Evolutionary conservation across 2,329 filamentous ascomycete genomes (phyloP).

Genomic region (Fusarium graminum): DNA sequence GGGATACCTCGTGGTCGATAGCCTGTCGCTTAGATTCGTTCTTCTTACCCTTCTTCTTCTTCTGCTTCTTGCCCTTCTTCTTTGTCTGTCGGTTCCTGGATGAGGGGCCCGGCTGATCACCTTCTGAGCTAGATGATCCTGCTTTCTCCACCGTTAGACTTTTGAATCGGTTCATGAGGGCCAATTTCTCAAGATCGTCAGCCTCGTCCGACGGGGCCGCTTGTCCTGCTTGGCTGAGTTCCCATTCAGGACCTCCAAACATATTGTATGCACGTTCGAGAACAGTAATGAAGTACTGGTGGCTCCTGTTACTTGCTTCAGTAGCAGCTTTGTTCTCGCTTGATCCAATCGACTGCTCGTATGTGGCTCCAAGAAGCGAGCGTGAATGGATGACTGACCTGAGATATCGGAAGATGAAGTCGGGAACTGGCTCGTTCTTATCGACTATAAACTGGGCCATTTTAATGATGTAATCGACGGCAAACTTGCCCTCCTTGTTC

Average conservation of each 20-base stretch:
- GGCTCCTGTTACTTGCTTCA: conserved; percentile 55
- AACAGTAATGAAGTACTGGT: conserved; percentile 60
- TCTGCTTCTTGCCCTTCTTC: conserved; percentile 27
- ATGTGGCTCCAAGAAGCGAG: conserved; percentile 47
- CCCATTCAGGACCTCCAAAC: conserved; percentile 52
- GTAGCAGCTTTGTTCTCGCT: conserved; percentile 50
- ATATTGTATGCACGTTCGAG: conserved; percentile 54
- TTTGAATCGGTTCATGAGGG: conserved; percentile 35
- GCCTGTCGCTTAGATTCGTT: not conserved
- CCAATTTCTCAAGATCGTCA: conserved; percentile 38
- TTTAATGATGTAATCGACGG: conserved; percentile 53
- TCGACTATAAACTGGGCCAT: conserved; percentile 58
- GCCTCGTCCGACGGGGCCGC: conserved; percentile 11
- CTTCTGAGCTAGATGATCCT: conserved; percentile 23
- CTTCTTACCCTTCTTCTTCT: conserved; percentile 38
- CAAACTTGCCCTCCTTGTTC: conserved; percentile 57
- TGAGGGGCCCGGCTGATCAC: not conserved
- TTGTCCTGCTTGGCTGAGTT: not conserved
- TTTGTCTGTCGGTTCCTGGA: conserved; percentile 17
- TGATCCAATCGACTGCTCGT: conserved; percentile 51
- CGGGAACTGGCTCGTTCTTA: conserved; percentile 51
- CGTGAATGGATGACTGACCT: conserved; percentile 56
- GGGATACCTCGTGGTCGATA: conserved; percentile 52
- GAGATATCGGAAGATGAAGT: conserved; percentile 55
- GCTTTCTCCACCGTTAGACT: conserved; percentile 13